These are phyloP conservation scores for Biscogniauxia sp. DNA, from an alignment of 2,329 filamentous ascomycete species.

Conservation along the genomic window DNA sequence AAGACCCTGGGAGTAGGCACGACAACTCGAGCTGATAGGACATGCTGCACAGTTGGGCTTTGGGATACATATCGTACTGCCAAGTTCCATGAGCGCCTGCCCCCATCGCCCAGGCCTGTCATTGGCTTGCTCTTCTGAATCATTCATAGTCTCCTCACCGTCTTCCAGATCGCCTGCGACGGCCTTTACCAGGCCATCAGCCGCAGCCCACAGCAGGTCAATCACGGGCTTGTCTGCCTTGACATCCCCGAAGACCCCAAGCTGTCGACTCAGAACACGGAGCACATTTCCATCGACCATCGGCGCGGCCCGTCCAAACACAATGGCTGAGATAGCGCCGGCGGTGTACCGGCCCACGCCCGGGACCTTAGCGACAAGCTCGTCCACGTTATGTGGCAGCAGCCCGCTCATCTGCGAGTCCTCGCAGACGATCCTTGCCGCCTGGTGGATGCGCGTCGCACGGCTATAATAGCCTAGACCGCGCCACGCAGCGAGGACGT, in stretches of 20 bases:
- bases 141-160: conserved; percentile 11
- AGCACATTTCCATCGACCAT: conserved; percentile 66
- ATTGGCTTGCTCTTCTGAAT: conserved; percentile 31
- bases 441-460: conserved; percentile 59
- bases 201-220: conserved; percentile 57
- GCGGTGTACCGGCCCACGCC: conserved; percentile 63
- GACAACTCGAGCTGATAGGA: conserved; percentile 50
- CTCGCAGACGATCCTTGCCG: conserved; percentile 48
- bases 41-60: conserved; percentile 55
- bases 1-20: conserved; percentile 48
- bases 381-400: conserved; percentile 45
- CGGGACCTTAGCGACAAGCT: conserved; percentile 50
- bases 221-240: conserved; percentile 53
- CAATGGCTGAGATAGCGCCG: conserved; percentile 61
- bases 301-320: conserved; percentile 56
- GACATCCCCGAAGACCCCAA: conserved; percentile 55
- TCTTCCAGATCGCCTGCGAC: conserved; percentile 41
- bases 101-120: conserved; percentile 60
- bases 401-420: conserved; percentile 44
- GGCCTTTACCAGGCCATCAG: conserved; percentile 52
- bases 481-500: conserved; percentile 58
- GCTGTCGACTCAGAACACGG: conserved; percentile 58
- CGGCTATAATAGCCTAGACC: conserved; percentile 64
- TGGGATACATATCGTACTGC: conserved; percentile 60
- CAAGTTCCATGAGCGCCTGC: conserved; percentile 64